These are phyloP conservation scores for Cephaloascus albidus DNA, from an alignment of 805 yeast genomes.

Conservation along the genomic window DNA sequence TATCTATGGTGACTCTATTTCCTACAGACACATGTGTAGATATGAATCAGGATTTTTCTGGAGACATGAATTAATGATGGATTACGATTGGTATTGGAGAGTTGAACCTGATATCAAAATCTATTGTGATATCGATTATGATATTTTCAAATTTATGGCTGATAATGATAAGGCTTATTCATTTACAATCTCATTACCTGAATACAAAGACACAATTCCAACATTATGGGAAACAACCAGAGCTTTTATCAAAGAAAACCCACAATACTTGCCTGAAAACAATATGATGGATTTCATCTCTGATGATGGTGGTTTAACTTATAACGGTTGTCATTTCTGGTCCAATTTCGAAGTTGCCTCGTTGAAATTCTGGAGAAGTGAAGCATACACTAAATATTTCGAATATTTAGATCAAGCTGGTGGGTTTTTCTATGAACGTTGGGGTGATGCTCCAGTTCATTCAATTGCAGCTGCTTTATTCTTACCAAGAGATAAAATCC, in stretches of 20 bases:
- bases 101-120: slow-evolving; percentile 82
- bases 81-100: slow-evolving; percentile 92
- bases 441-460: slow-evolving; percentile 95
- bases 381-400: slow-evolving; percentile 64
- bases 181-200: slow-evolving; percentile 76
- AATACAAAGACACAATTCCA: slow-evolving; percentile 78
- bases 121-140: slow-evolving; percentile 76
- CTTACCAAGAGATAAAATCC: slow-evolving; percentile 59
- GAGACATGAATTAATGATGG: slow-evolving; percentile 62
- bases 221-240: slow-evolving; percentile 75
- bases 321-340: slow-evolving; percentile 87
- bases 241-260: slow-evolving; percentile 52
- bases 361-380: slow-evolving; percentile 64
- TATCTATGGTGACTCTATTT: slow-evolving; percentile 30
- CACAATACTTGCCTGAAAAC: slow-evolving; percentile 50
- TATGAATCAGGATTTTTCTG: slow-evolving; percentile 86
- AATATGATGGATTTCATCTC: slow-evolving; percentile 64
- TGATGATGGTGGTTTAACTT: slow-evolving; percentile 53
- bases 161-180: slow-evolving; percentile 75
- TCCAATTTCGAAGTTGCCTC: slow-evolving; percentile 81
- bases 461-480: slow-evolving; percentile 80
- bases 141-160: slow-evolving; percentile 69
- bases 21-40: slow-evolving; percentile 81
- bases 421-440: slow-evolving; percentile 88
- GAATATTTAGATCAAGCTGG: slow-evolving; percentile 70